Base-by-base conservation (phyloP, 108 stramenopile genomes). In the Cyclotella distinguenda region DNA sequence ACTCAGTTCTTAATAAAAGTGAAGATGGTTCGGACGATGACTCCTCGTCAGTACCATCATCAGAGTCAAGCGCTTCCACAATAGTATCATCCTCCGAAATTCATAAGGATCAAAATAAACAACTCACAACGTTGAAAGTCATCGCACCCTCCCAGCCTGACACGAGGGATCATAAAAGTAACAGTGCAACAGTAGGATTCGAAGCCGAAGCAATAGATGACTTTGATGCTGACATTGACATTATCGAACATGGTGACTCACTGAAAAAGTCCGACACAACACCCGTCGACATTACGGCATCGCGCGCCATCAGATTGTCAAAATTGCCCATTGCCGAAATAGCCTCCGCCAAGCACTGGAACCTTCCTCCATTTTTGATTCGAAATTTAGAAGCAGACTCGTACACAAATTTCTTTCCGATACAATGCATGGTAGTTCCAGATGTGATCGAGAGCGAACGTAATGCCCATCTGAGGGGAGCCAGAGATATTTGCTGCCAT, bases 341-440 rank as follows among this genome's bases (percentile, higher is more conserved):
- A 9, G 88, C 86, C 18, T 61, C 68, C 12, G 54, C 63, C 50
- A 57, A 64, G 40, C 60, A 58, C 40, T 90, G 86, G 87, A 72
- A 76, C 31, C 68, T 93, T 27, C 86, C 89, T 34, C 73, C 82
- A 12, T 93, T 93, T 77, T 64, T 93, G 50, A 49, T 89, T 0
- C 16, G 60, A 3, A 93, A 93, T 34, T 64, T 93, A 26, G 44
- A 75, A 61, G 59, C 56, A 16, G 86, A 90, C 55, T 84, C 84
- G 3, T 86, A 83, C 57, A 56, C 78, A 11, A 66, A 82, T 36
- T 96, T 97, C 68, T 97, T 97, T 56, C 95, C 97, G 15, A 91
- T 98, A 21, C 97, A 98, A 63, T 82, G 87, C 19, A 68, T 82
- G 47, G 86, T 87, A 15, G 84, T 96, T 52, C 91, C 92, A 1